Conservation (phyloP, 2,329 filamentous ascomycete species). For the Colletotrichum cordylinicola region DNA sequence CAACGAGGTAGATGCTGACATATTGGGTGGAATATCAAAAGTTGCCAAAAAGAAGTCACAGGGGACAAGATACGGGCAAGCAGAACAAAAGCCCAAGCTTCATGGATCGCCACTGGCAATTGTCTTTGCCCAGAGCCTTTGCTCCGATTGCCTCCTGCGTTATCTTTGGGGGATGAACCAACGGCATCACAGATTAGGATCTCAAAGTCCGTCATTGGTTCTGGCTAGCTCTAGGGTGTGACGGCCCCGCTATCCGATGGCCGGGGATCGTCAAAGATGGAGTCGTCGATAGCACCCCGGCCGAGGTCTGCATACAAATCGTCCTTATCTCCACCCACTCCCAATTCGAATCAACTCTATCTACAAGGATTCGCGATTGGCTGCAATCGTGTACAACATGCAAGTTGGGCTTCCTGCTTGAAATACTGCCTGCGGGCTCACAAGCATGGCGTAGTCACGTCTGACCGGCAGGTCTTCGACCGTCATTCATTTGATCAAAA, state of each 20-base stretch:
- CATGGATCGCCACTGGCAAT: not conserved
- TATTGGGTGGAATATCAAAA: not conserved
- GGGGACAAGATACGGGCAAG: not conserved
- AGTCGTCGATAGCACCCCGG: not conserved
- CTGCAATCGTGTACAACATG: not conserved
- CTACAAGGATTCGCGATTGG: not conserved
- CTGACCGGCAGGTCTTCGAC: not conserved
- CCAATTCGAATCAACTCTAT: not conserved
- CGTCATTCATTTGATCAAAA: not conserved
- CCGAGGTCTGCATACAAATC: not conserved
- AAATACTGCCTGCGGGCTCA: not conserved
- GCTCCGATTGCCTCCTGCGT: not conserved
- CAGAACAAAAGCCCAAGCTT: not conserved
- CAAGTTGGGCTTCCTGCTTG: not conserved
- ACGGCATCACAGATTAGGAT: not conserved
- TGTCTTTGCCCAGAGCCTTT: not conserved
- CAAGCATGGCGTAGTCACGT: not conserved
- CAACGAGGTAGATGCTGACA: not conserved
- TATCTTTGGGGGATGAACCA: not conserved
- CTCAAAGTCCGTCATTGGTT: not conserved
- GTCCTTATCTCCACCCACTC: not conserved
- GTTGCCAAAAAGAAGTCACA: not conserved
- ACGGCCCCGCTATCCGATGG: not conserved
- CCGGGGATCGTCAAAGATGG: not conserved
- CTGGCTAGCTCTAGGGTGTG: not conserved